Evolutionary conservation across 495 filamentous ascomycete species (phyloP), one percentile per base, ranked within the genome.

Genomic region (Hypoxylon fragiforme): DNA sequence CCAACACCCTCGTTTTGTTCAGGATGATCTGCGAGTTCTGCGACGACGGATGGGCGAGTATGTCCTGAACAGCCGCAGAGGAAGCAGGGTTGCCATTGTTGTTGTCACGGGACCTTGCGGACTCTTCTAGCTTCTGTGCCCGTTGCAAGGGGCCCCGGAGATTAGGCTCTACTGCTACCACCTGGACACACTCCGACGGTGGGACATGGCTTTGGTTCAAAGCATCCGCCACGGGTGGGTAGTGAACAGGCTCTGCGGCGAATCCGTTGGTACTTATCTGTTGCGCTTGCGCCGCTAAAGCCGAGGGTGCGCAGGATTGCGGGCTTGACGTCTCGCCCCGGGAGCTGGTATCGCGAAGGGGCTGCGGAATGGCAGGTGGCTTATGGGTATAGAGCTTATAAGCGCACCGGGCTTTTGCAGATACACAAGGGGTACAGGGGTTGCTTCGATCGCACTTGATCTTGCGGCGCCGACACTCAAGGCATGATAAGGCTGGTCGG

Each of bases 391-490:
- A 60, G 12, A 60, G 20, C 30, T 54, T 58, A 26, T 50, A 69
- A 3, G 15, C 50, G 36, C 68, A 69, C 16, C 50, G 53, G 20
- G 51, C 45, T 26, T 63, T 58, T 7, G 62, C 19, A 0, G 58
- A 49, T 19, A 77, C 63, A 43, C 77, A 79, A 57, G 73, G 75
- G 11, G 66, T 50, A 51, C 76, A 81, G 22, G 75, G 77, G 11
- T 69, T 60, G 19, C 57, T 63, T 22, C 69, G 68, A 48, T 80
- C 72, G 53, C 76, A 81, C 50, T 74, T 78, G 58, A 80, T 73
- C 66, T 79, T 80, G 21, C 77, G 74, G 8, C 75, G 76, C n/a
- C 71, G 69, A 50, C 77, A 80, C 36, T 76, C 73, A 7, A 77
- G 47, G 26, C 76, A 77, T 0, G 73, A 73, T 16, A 70, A 53